Evolutionary conservation across 2,329 filamentous ascomycete genomes (phyloP).

Genomic region (Zasmidium citrigriseum): DNA sequence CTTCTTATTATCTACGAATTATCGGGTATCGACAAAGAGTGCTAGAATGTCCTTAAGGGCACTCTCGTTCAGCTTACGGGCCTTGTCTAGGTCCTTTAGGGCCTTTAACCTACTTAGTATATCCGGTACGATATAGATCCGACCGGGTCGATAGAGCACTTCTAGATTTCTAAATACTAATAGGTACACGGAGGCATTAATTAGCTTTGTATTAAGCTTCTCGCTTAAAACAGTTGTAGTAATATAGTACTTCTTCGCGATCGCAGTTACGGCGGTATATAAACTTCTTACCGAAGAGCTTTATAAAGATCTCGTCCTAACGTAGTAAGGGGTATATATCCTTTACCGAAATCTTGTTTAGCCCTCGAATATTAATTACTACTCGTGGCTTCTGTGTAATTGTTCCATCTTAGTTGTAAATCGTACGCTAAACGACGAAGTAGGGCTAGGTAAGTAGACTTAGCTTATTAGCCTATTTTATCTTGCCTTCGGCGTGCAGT

Average conservation of each 20-base stretch:
- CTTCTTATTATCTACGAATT: not conserved
- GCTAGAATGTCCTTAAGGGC: not conserved
- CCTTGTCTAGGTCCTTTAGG: not conserved
- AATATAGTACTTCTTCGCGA: conserved; percentile 2
- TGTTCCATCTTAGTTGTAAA: not conserved
- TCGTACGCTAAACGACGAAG: not conserved
- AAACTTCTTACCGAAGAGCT: not conserved
- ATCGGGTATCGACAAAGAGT: not conserved
- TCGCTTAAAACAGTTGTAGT: not conserved
- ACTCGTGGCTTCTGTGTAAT: no score
- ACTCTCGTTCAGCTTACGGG: not conserved
- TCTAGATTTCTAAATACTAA: conserved; percentile 1
- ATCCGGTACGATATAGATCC: conserved; percentile 1
- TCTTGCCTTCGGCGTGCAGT: no score
- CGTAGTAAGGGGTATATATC: not conserved
- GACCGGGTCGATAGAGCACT: no score
- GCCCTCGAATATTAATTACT: not conserved
- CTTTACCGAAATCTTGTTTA: not conserved
- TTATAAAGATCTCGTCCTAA: not conserved
- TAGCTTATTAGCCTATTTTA: not conserved
- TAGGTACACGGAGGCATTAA: not conserved
- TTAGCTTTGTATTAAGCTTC: not conserved
- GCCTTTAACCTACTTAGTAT: not conserved
- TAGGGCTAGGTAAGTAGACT: not conserved
- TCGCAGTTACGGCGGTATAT: not conserved